These are phyloP conservation scores for Solanum lignicaule DNA, from an alignment of 257 asterid genomes.

Conservation along the genomic window DNA sequence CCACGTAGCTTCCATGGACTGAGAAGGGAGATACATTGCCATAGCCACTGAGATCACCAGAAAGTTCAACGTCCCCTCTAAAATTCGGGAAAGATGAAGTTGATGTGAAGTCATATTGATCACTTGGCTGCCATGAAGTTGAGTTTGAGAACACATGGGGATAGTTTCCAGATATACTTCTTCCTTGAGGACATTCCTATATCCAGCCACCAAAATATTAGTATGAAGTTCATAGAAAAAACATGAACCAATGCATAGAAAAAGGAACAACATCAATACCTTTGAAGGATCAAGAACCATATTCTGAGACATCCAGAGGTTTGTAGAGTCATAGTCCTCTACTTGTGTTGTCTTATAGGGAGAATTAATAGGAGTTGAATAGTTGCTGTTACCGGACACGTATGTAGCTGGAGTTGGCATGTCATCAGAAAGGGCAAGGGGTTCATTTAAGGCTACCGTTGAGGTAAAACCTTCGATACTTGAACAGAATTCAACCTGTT, in stretches of 20 bases:
- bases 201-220: not conserved
- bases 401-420: constrained; percentile 10
- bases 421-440: constrained; percentile 9
- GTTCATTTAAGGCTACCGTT: constrained; percentile 1
- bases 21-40: constrained; percentile 24
- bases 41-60: constrained; percentile 21
- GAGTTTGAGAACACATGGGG: constrained; percentile 15
- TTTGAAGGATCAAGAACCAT: constrained; percentile 34
- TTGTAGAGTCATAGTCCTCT: constrained; percentile 19
- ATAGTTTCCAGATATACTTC: not conserved
- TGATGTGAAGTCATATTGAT: constrained; percentile 25
- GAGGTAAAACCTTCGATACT: constrained; percentile 3
- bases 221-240: not conserved
- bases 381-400: constrained; percentile 13
- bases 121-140: constrained; percentile 11
- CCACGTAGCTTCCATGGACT: constrained; percentile 22
- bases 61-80: constrained; percentile 23
- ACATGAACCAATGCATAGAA: not conserved
- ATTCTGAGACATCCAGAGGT: constrained; percentile 18
- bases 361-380: constrained; percentile 23
- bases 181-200: constrained; percentile 22
- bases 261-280: constrained; percentile 4
- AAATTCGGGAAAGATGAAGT: constrained; percentile 31
- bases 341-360: constrained; percentile 13
- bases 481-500: constrained; percentile 15